Evolutionary conservation across 2,329 filamentous ascomycete genomes (phyloP).

Genomic region (Calonectria pseudoreteaudii): DNA sequence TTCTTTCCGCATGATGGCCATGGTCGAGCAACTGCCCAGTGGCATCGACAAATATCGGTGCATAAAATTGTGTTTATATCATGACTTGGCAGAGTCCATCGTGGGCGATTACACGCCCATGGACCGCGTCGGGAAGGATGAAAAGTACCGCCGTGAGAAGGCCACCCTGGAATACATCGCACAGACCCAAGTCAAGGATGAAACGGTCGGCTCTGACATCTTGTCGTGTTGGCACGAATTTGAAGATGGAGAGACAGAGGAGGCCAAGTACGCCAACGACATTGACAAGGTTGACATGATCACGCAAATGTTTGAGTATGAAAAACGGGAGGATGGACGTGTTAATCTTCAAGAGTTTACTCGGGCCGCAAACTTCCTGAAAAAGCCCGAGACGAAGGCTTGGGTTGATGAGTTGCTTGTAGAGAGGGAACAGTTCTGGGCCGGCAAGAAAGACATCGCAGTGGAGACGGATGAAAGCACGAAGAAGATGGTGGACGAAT

Average conservation of each 20-base stretch:
- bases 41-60: constrained; percentile 81
- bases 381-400: constrained; percentile 79
- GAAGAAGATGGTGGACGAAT: not conserved
- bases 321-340: constrained; percentile 73
- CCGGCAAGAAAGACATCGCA: not conserved
- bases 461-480: not conserved
- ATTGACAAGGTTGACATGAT: constrained; percentile 97
- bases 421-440: constrained; percentile 82
- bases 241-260: constrained; percentile 84
- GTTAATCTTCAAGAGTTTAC: constrained; percentile 88
- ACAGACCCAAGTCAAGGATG: constrained; percentile 76
- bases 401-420: constrained; percentile 83
- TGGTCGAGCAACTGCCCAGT: constrained; percentile 89
- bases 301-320: constrained; percentile 96
- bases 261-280: constrained; percentile 92
- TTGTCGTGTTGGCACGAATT: constrained; percentile 85
- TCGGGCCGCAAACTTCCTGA: constrained; percentile 79
- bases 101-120: constrained; percentile 98
- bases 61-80: constrained; percentile 94
- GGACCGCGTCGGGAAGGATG: constrained; percentile 85
- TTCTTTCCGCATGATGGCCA: constrained; percentile 99
- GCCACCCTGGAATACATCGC: constrained; percentile 93
- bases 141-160: constrained; percentile 89
- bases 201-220: constrained; percentile 50
- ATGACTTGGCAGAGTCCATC: constrained; percentile 96